These are phyloP conservation scores for Wickerhamiella azyma DNA, from an alignment of 805 yeast genomes.

Conservation along the genomic window DNA sequence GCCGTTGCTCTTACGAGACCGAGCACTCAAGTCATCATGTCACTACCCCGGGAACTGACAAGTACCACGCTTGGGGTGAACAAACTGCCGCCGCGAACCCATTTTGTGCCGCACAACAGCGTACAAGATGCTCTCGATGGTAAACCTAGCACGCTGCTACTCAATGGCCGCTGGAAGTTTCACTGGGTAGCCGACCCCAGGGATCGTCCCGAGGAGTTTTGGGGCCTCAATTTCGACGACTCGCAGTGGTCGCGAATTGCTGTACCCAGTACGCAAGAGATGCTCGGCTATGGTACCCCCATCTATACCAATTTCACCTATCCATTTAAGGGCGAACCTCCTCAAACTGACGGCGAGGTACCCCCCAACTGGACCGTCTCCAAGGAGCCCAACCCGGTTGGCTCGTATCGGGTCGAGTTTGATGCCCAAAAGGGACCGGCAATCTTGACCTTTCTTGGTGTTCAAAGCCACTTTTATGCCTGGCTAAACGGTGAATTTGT, in stretches of 20 bases:
- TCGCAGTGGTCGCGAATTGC: slow-evolving; percentile 14
- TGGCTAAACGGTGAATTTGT: slow-evolving; percentile 24
- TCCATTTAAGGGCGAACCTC: slow-evolving; percentile 27
- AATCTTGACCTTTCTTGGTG: slow-evolving; percentile 28
- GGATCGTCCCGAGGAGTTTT: slow-evolving; percentile 8
- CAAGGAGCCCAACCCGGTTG: slow-evolving; percentile 24
- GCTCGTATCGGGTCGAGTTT: slow-evolving; percentile 24
- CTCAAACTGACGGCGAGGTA: slow-evolving; percentile 22
- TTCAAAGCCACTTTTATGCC: slow-evolving; percentile 27
- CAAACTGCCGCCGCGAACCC: slow-evolving; percentile 10
- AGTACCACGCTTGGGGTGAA: slow-evolving; percentile 6
- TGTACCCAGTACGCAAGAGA: slow-evolving; percentile 30
- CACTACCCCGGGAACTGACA: slow-evolving; percentile 12
- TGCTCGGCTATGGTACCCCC: slow-evolving; percentile 27
- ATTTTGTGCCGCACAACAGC: not conserved
- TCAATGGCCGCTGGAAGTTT: slow-evolving; percentile 23
- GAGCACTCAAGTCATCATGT: not conserved
- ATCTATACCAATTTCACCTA: slow-evolving; percentile 26
- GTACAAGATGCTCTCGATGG: not conserved
- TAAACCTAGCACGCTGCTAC: not conserved
- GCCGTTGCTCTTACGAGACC: no score
- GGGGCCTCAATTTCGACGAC: slow-evolving; percentile 3
- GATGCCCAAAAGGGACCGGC: slow-evolving; percentile 13
- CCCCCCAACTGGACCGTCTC: slow-evolving; percentile 6
- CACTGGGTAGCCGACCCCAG: slow-evolving; percentile 7